A percentile compares a stretch with the other conserved stretches of the same genome.
phyloP scores from a whole-genome alignment of 2,329 filamentous ascomycete genomes.

The Leptographium flavum region DNA sequence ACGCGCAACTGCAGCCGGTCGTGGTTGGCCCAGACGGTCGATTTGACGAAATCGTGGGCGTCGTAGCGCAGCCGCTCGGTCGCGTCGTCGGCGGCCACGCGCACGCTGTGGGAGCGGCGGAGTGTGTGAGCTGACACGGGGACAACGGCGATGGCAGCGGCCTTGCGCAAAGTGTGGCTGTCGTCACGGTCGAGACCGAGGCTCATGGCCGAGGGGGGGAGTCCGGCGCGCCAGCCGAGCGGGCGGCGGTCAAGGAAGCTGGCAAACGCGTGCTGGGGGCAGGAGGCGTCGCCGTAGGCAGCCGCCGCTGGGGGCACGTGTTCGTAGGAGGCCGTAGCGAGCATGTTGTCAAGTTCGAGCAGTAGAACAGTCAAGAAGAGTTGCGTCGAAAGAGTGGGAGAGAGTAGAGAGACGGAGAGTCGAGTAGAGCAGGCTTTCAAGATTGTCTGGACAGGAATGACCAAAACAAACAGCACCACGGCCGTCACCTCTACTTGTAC shows the following conservation, averaged over 20 bases:
- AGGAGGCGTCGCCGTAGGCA: not conserved
- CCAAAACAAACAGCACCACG: too few species aligned
- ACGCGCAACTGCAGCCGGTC: slow-evolving; percentile 14
- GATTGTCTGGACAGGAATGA: too few species aligned
- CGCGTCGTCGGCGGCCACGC: not conserved
- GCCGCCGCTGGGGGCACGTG: too few species aligned
- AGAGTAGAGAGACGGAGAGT: too few species aligned
- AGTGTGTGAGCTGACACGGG: too few species aligned
- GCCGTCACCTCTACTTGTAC: too few species aligned
- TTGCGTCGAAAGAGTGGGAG: too few species aligned
- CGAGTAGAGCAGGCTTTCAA: too few species aligned
- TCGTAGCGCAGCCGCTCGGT: slow-evolving; percentile 4
- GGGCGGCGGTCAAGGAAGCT: slow-evolving; percentile 5
- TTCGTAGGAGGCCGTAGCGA: too few species aligned
- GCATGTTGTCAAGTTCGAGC: too few species aligned
- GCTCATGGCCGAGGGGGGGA: not conserved
- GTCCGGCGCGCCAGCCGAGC: slow-evolving; percentile 6
- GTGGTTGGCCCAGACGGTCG: slow-evolving; percentile 15
- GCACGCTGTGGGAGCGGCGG: not conserved
- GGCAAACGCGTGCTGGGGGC: not conserved
- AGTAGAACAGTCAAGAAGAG: too few species aligned
- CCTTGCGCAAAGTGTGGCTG: not conserved
- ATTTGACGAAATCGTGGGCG: slow-evolving; percentile 9
- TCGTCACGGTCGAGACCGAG: not conserved
- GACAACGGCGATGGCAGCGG: not conserved